Evolutionary conservation across 192 early-diverging fungal species (phyloP).

Genomic region (Blastocladiella britannica): DNA sequence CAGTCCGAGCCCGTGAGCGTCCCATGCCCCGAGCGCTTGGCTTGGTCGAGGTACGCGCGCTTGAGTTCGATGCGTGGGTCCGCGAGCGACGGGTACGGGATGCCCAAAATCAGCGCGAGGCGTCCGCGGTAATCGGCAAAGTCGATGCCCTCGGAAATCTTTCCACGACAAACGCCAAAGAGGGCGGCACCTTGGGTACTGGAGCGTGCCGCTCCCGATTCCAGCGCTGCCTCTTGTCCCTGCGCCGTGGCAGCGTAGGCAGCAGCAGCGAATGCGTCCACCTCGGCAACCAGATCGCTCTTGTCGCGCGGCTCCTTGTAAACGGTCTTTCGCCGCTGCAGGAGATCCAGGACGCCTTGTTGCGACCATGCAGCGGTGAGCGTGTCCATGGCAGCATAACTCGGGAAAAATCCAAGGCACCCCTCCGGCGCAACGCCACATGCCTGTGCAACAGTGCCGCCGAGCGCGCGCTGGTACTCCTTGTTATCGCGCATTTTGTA

Average conservation of each 20-base stretch:
- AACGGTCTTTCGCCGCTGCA: slow-evolving; percentile 14
- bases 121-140: slow-evolving; percentile 42
- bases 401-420: slow-evolving; percentile 30
- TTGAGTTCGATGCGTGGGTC: slow-evolving; percentile 34
- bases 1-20: slow-evolving; percentile 25
- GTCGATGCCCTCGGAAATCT: slow-evolving; percentile 52
- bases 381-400: slow-evolving; percentile 18
- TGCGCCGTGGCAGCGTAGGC: slow-evolving; percentile 6
- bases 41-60: slow-evolving; percentile 14
- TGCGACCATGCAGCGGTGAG: slow-evolving; percentile 7
- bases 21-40: slow-evolving; percentile 2
- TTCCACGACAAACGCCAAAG: slow-evolving; percentile 53
- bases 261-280: slow-evolving; percentile 1
- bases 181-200: slow-evolving; percentile 24
- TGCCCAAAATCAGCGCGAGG: slow-evolving; percentile 40
- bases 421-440: too few species aligned
- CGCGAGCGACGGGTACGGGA: slow-evolving; percentile 30
- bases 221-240: slow-evolving; percentile 5
- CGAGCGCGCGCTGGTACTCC: too few species aligned
- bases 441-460: too few species aligned
- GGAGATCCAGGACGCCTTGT: slow-evolving; percentile 6
- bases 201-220: slow-evolving; percentile 1
- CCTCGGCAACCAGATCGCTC: slow-evolving; percentile 18
- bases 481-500: too few species aligned
- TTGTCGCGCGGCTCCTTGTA: slow-evolving; percentile 29